A percentile compares a stretch with the other conserved stretches of the same genome.
Evolutionary conservation across 495 filamentous ascomycete genomes (phyloP).

Genomic region (Talaromyces liani): DNA sequence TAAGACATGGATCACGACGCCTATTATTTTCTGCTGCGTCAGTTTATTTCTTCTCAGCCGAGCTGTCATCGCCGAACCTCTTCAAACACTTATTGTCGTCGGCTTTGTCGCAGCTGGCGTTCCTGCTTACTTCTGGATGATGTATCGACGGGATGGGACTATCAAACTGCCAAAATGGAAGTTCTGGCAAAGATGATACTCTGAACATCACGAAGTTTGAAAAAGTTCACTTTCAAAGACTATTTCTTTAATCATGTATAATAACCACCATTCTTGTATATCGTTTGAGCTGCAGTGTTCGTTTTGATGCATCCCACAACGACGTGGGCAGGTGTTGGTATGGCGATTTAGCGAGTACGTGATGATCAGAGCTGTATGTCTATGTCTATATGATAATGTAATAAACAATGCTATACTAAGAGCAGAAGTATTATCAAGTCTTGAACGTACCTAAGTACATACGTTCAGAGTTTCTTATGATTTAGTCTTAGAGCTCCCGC

Average conservation of each 20-base stretch:
- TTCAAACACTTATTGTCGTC: slow-evolving; percentile 80
- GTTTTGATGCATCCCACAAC: slow-evolving; percentile 3
- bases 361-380: neutral
- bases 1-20: slow-evolving; percentile 90
- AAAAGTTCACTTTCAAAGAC: neutral
- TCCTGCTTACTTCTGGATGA: slow-evolving; percentile 82
- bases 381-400: neutral
- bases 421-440: too few relatives aligned
- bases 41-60: slow-evolving; percentile 84
- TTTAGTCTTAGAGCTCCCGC: neutral
- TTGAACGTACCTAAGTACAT: too few relatives aligned
- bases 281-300: neutral
- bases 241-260: slow-evolving; percentile 7
- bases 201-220: neutral
- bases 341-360: neutral
- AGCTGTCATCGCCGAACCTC: slow-evolving; percentile 80
- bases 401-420: neutral
- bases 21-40: slow-evolving; percentile 97
- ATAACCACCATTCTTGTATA: neutral
- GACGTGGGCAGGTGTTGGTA: slow-evolving; percentile 1
- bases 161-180: slow-evolving; percentile 47
- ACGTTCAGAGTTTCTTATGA: too few relatives aligned
- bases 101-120: slow-evolving; percentile 76
- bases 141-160: slow-evolving; percentile 47
- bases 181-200: slow-evolving; percentile 42